Evolutionary conservation across 2,329 filamentous ascomycete genomes (phyloP).

Genomic region (Epichloe gansuensis): DNA sequence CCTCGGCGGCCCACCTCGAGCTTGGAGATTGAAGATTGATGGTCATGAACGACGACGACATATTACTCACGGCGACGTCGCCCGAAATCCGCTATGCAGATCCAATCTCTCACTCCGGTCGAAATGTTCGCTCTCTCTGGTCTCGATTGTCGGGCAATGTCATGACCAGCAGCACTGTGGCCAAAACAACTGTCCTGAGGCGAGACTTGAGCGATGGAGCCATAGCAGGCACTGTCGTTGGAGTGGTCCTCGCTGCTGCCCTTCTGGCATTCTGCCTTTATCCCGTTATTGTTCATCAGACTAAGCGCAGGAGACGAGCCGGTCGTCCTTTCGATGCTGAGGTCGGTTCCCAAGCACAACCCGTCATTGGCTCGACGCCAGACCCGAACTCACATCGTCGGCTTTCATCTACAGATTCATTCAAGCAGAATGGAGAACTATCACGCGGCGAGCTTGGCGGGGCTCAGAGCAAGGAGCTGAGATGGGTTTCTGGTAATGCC

Average conservation of each 20-base stretch:
- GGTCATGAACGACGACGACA: conserved; percentile 1
- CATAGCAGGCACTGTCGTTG: conserved; percentile 26
- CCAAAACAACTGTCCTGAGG: conserved; percentile 12
- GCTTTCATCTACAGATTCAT: conserved; percentile 25
- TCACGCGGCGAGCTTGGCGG: conserved; percentile 13
- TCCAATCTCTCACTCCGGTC: not conserved
- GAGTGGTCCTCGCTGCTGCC: conserved; percentile 19
- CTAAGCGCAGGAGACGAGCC: conserved; percentile 16
- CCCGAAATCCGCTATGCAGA: not conserved
- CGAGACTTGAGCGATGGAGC: conserved; percentile 21
- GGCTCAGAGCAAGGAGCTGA: conserved; percentile 14
- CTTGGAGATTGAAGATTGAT: not conserved
- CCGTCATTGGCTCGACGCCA: conserved; percentile 6
- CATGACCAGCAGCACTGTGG: not conserved
- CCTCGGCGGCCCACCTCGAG: not conserved
- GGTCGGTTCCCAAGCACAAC: conserved; percentile 13
- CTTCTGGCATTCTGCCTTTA: conserved; percentile 26
- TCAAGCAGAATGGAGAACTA: conserved; percentile 18
- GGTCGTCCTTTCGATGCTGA: conserved; percentile 18
- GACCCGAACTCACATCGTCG: conserved; percentile 16
- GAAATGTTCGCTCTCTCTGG: not conserved
- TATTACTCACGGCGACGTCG: not conserved
- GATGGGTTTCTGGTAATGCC: conserved; percentile 13
- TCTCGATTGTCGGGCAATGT: not conserved
- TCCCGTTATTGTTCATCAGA: conserved; percentile 23